Percentiles rank a stretch among this genome's conserved stretches.
Conservation (phyloP, 2,329 filamentous ascomycete species). For the Colletotrichum tropicale region DNA sequence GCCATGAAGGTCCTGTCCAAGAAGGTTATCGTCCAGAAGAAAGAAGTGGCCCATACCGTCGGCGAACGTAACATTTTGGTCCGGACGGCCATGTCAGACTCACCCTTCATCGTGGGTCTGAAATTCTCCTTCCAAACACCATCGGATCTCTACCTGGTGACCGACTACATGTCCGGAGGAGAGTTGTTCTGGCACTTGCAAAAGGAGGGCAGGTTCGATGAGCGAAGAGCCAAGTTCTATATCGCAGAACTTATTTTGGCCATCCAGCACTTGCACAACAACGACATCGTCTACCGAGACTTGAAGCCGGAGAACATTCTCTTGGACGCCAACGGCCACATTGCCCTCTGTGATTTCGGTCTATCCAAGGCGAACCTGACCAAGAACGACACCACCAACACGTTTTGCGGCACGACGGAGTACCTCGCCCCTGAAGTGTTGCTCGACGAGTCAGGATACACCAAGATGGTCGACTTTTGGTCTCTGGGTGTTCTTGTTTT, state of each 20-base stretch:
- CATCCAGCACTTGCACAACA: constrained; percentile 92
- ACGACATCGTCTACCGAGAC: constrained; percentile 97
- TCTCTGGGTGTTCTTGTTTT: constrained; percentile 96
- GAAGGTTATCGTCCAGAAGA: constrained; percentile 99
- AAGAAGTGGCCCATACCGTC: constrained; percentile 96
- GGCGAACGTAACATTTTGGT: constrained; percentile 97
- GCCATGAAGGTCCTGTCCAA: constrained; percentile 99
- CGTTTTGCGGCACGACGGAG: constrained; percentile 97
- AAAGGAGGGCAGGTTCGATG: constrained; percentile 94
- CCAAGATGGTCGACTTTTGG: constrained; percentile 99
- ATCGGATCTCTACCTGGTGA: constrained; percentile 96
- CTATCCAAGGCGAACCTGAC: constrained; percentile 96
- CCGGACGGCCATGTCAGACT: constrained; percentile 92
- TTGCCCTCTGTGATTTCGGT: constrained; percentile 96
- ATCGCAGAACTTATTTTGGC: constrained; percentile 97
- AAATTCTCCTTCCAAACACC: constrained; percentile 99
- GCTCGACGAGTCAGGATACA: constrained; percentile 95
- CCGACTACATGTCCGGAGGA: constrained; percentile 98
- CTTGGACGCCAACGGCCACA: constrained; percentile 95
- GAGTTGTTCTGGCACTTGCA: constrained; percentile 99
- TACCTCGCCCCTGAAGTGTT: constrained; percentile 96
- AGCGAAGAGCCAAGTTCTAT: constrained; percentile 96
- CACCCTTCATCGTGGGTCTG: constrained; percentile 95
- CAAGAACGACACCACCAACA: constrained; percentile 97
- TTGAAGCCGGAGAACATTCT: constrained; percentile 98